Evolutionary conservation across 192 early-diverging fungal genomes (phyloP).

Genomic region (Pilobolus umbonatus): DNA sequence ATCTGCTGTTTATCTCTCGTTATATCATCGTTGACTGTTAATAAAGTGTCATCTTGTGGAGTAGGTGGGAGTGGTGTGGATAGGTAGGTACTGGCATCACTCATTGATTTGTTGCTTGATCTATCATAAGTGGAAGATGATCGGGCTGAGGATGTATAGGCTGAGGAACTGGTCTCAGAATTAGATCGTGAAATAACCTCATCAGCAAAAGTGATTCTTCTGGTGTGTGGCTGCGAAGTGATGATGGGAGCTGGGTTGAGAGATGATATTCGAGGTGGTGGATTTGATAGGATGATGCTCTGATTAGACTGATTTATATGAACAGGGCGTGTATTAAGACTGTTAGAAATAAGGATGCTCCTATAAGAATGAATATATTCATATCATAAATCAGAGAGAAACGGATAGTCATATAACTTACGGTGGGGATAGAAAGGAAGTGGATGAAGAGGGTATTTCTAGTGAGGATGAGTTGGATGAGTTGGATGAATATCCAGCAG

Average conservation of each 20-base stretch:
- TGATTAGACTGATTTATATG: not conserved
- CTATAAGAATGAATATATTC: not conserved
- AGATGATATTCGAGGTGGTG: conserved; percentile 36
- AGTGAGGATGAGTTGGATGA: not conserved
- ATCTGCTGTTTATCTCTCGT: no score
- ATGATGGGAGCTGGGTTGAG: conserved; percentile 11
- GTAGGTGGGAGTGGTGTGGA: not conserved
- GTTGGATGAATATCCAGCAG: not conserved
- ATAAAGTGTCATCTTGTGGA: not conserved
- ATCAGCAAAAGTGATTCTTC: conserved; percentile 13
- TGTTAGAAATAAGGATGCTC: not conserved
- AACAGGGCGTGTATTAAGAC: no score
- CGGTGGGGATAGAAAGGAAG: no score
- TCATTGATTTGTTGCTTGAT: conserved; percentile 14
- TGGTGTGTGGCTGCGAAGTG: not conserved
- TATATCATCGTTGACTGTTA: not conserved
- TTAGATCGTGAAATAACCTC: not conserved
- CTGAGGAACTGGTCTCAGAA: not conserved
- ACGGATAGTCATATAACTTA: no score
- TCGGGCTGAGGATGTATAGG: conserved; percentile 9
- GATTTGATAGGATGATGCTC: conserved; percentile 12
- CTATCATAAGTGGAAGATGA: conserved; percentile 11
- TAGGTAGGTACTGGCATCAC: not conserved
- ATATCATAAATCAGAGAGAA: no score
- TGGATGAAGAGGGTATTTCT: not conserved